Evolutionary conservation across 2,329 filamentous ascomycete species (phyloP).

Genomic region (Pestalotiopsis sp.): DNA sequence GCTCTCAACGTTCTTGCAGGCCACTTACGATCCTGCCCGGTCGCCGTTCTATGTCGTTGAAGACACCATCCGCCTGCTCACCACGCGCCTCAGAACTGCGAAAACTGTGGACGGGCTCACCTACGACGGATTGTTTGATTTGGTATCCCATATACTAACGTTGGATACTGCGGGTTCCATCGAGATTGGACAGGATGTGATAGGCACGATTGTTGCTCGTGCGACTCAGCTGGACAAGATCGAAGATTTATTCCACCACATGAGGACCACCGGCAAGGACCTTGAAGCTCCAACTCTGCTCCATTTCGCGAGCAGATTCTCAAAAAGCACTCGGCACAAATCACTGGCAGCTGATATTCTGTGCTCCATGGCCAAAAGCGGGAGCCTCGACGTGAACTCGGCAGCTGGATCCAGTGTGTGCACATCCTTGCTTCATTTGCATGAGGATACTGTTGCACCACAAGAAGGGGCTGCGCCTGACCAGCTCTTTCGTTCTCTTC

Average conservation of each 20-base stretch:
- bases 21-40: conserved; percentile 27
- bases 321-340: conserved; percentile 39
- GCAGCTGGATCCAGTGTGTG: conserved; percentile 53
- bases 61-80: conserved; percentile 26
- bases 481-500: conserved; percentile 54
- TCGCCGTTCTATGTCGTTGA: conserved; percentile 31
- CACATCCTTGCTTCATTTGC: conserved; percentile 55
- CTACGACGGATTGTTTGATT: conserved; percentile 14
- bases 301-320: conserved; percentile 48
- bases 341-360: conserved; percentile 44
- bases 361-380: conserved; percentile 30
- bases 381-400: conserved; percentile 45
- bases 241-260: conserved; percentile 18
- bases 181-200: conserved; percentile 21
- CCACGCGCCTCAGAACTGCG: conserved; percentile 7
- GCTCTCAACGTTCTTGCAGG: conserved; percentile 21
- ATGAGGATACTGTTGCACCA: conserved; percentile 32
- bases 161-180: conserved; percentile 23
- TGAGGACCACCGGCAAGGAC: conserved; percentile 21
- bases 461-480: conserved; percentile 48
- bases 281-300: conserved; percentile 41
- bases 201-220: conserved; percentile 17
- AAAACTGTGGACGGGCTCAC: neutral
- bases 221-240: conserved; percentile 14
- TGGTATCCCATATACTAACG: conserved; percentile 22